Base-by-base conservation (phyloP, 805 yeast genomes). In the Scheffersomyces coipomensis region DNA sequence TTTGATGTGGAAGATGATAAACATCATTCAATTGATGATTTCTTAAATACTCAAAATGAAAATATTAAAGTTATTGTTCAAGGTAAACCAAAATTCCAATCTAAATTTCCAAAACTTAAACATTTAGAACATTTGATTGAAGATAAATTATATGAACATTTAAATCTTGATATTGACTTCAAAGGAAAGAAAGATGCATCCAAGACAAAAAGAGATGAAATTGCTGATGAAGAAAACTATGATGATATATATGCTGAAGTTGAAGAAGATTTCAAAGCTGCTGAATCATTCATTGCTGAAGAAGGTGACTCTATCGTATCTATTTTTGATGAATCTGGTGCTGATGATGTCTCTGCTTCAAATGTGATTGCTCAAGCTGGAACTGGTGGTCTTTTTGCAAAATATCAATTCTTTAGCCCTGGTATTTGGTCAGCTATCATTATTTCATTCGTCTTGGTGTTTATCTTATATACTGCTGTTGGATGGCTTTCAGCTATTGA, bases 351-450 rank as follows among this genome's bases (percentile, higher is more conserved):
- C 8, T 9, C 19, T 9, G 19, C 8, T 21, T n/a, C 19, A 34
- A 30, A 13, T 23, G 34, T 27, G 7, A 27, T 27, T 11, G 5
- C 30, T 27, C 30, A n/a, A 27, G 13, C 5, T 5, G 18, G 18
- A 5, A 21, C 23, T 21, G 23, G 23, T 21, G 73, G 74, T 39
- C 62, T 85, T 40, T 84, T 86, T 60, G 75, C 79, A 42, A 68
- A 73, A 44, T 86, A 85, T 61, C 76, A 76, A 52, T 83, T 80
- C 58, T 85, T 88, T 68, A 75, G 88, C 10, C 82, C 90, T 12
- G 97, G 96, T 16, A 69, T 91, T 43, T 79, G 87, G 65, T 84
- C 85, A 81, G 75, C 84, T 39, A 63, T 84, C 43, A 61, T 90
- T 31, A 88, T 88, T 13, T 71, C 88, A 2, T 58, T 75, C 10